Evolutionary conservation across 2,329 filamentous ascomycete species (phyloP).

Genomic region (Aquanectria penicillioides): DNA sequence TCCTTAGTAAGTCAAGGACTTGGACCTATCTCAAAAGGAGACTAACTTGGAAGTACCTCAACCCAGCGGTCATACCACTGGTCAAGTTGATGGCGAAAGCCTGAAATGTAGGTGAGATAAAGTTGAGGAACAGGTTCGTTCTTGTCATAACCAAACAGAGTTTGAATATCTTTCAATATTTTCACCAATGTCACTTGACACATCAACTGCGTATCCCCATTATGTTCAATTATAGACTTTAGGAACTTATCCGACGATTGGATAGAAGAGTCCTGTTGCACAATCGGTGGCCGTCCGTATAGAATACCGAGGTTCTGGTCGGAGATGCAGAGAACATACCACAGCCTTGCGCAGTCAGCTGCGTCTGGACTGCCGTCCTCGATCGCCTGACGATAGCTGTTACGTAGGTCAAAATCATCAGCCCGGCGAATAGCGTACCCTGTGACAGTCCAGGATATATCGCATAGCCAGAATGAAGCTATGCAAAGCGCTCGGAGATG

Average conservation of each 20-base stretch:
- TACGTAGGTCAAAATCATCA: conserved; percentile 57
- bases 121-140: conserved; percentile 62
- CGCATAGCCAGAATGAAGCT: conserved; percentile 71
- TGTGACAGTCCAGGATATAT: conserved; percentile 70
- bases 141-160: conserved; percentile 66
- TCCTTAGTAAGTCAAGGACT: background rate
- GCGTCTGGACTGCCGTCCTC: conserved; percentile 53
- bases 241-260: conserved; percentile 67
- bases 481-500: conserved; percentile 69
- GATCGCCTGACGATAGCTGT: conserved; percentile 53
- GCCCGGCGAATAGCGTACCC: conserved; percentile 62
- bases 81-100: conserved; percentile 49
- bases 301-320: conserved; percentile 70
- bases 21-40: fast-evolving
- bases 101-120: conserved; percentile 60
- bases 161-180: conserved; percentile 65
- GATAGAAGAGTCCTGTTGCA: conserved; percentile 66
- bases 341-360: conserved; percentile 65
- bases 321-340: conserved; percentile 70
- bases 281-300: conserved; percentile 67
- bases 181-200: conserved; percentile 68
- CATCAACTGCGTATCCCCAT: conserved; percentile 66
- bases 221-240: conserved; percentile 58
- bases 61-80: conserved; percentile 52
- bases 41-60: conserved; percentile 44